These are phyloP conservation scores for Volvox africanus DNA, from an alignment of 139 green algal genomes.

Conservation along the genomic window DNA sequence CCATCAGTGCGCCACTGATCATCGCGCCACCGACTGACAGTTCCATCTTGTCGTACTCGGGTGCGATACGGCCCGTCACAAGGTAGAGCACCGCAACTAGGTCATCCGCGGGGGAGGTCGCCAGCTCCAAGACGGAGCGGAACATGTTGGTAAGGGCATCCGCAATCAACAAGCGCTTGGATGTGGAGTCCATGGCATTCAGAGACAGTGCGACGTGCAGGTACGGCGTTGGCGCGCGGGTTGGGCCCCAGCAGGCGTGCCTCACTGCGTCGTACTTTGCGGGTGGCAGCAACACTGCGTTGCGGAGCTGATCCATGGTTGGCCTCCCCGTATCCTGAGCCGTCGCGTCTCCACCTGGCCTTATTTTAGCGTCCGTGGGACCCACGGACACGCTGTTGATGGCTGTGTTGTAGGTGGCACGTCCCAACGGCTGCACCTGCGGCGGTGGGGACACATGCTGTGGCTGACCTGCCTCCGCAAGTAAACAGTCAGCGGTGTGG, in stretches of 20 bases:
- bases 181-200: constrained; percentile 77
- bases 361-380: no score
- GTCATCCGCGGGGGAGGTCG: constrained; percentile 66
- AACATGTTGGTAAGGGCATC: constrained; percentile 63
- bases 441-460: no score
- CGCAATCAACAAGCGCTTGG: constrained; percentile 76
- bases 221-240: constrained; percentile 77
- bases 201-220: constrained; percentile 82
- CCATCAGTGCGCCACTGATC: constrained; percentile 61
- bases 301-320: not conserved
- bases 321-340: no score
- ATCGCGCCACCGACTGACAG: constrained; percentile 81
- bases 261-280: constrained; percentile 62
- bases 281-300: constrained; percentile 31
- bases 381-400: no score
- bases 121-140: constrained; percentile 39
- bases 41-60: constrained; percentile 76
- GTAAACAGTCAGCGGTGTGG: no score
- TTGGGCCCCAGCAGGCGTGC: constrained; percentile 71
- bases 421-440: no score
- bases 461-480: no score
- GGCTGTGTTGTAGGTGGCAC: no score
- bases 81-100: constrained; percentile 85
- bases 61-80: constrained; percentile 75
- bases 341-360: no score